These are phyloP conservation scores for Hibiscus tridactylites DNA, from an alignment of 345 rosid species.

Conservation along the genomic window DNA sequence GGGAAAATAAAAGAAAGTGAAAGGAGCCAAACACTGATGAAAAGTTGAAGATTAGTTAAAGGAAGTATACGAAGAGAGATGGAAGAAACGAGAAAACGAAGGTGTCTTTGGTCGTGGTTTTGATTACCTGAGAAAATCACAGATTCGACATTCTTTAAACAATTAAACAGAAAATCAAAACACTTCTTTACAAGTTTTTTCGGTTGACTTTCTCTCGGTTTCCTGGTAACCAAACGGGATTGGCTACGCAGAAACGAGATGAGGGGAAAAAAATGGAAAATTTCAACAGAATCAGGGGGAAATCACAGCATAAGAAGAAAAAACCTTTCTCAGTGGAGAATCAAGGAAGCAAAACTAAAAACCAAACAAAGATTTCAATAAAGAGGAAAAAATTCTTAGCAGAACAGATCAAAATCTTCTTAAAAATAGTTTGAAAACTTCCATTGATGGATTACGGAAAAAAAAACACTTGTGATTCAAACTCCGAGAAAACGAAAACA, in stretches of 20 bases:
- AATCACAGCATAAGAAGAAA: not conserved
- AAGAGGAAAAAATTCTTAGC: not conserved
- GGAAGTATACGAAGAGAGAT: not conserved
- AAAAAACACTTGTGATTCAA: not conserved
- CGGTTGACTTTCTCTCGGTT: not conserved
- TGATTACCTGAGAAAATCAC: not conserved
- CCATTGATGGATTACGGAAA: not conserved
- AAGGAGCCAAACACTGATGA: not conserved
- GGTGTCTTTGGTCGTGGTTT: not conserved
- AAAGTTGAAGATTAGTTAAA: not conserved
- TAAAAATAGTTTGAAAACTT: not conserved
- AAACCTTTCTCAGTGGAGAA: not conserved
- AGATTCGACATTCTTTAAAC: not conserved
- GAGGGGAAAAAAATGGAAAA: not conserved
- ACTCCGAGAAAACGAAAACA: not conserved
- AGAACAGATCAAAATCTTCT: not conserved
- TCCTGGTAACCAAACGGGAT: slow-evolving; percentile 2
- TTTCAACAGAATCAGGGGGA: not conserved
- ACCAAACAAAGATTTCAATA: not conserved
- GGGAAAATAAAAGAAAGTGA: not conserved
- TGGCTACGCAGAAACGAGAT: not conserved
- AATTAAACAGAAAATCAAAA: not conserved
- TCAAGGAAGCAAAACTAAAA: not conserved
- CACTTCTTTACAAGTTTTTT: not conserved
- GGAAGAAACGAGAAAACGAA: not conserved